Base-by-base conservation (phyloP, 257 asterid genomes). In the Phtheirospermum japonicum region DNA sequence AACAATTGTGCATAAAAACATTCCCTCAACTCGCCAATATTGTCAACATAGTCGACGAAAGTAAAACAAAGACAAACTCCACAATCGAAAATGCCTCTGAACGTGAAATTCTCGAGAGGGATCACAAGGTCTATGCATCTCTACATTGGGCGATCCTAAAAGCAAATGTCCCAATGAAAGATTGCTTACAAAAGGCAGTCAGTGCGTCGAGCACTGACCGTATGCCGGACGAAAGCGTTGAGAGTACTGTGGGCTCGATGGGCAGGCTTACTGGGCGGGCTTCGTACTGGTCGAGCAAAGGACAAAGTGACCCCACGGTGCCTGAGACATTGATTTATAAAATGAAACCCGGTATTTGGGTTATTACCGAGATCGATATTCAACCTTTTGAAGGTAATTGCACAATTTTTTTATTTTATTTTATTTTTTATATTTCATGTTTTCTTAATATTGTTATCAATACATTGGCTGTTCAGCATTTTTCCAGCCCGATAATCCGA, bases 211-310 rank as follows among this genome's bases (percentile, higher is more conserved):
- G 96, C 79, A 87, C 88, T 0, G 97, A 92, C 66, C 69, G 74
- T 67, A 79, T 77, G 75, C 96, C 94, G 0, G 74, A 58, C 12
- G 96, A 92, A 77, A 80, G 95, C 64, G 43, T 89, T 9, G 65
- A 64, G 43, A 73, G 83, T 67, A 92, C 97, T 58, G 78, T 89
- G 61, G 75, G 54, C 52, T 91, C 93, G 45, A 74, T 77, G 64
- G 91, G 79, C 62, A 75, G 84, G 61, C 61, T 66, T 62, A 23
- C 59, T 4, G 31, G 72, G 57, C 59, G 81, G 70, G 80, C 86
- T 58, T 85, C 88, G 2, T 89, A 89, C 76, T 87, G 96, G 97
- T 92, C 99, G 17, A 87, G 96, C 69, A 77, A 61, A 80, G 96
- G 97, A 37, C 86, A 86, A 31, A 76, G 73, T 40, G 57, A 89